Conservation (phyloP, 2,329 filamentous ascomycete species). For the Fusarium sulawesiense region DNA sequence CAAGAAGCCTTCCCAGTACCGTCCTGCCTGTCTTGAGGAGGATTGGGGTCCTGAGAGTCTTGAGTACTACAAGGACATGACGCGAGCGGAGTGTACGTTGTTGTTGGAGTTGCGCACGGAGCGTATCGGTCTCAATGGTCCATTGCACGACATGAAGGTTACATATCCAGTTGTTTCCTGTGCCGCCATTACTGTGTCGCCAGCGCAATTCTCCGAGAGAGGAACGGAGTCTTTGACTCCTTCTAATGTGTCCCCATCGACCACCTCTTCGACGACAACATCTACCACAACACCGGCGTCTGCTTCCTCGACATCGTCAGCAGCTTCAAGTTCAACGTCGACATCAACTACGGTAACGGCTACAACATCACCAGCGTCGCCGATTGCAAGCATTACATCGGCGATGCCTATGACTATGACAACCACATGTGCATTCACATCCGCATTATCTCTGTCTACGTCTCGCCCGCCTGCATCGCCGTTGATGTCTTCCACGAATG, state of each 20-base stretch:
- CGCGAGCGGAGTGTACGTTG: not conserved
- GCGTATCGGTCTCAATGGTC: not conserved
- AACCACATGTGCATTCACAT: too few relatives aligned
- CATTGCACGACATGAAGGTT: not conserved
- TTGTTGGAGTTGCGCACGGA: slow-evolving; percentile 1
- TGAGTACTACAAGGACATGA: not conserved
- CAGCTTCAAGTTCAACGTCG: too few relatives aligned
- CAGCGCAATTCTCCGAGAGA: accelerated
- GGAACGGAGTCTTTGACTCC: too few relatives aligned
- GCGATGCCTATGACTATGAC: too few relatives aligned
- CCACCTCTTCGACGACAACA: not conserved
- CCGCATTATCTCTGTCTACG: too few relatives aligned
- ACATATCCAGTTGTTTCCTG: not conserved
- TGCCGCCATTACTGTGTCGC: too few relatives aligned
- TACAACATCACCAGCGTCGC: too few relatives aligned
- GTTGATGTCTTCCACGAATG: too few relatives aligned
- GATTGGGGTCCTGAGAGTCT: not conserved
- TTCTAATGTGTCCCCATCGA: not conserved
- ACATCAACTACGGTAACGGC: too few relatives aligned
- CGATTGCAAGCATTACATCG: too few relatives aligned
- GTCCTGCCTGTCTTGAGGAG: not conserved
- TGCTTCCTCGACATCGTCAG: not conserved
- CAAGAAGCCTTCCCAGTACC: not conserved
- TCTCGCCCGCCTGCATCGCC: too few relatives aligned
- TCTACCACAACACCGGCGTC: not conserved